Conservation (phyloP, 2,329 filamentous ascomycete species). For the Aspergillus ruber region DNA sequence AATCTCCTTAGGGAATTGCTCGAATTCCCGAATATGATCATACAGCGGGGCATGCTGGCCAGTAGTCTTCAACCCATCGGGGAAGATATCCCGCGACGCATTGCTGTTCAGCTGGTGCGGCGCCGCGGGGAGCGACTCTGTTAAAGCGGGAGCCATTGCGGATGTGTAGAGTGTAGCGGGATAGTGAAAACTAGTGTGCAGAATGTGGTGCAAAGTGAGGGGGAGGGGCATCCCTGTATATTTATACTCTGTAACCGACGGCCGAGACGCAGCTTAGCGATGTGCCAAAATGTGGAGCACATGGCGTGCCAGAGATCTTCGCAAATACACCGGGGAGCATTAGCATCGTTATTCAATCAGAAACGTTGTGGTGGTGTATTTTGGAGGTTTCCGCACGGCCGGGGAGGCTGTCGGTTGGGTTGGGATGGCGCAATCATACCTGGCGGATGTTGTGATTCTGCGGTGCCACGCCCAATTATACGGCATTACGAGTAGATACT, state of each 20-base stretch:
- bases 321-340: neutral
- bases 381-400: neutral
- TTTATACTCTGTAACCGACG: neutral
- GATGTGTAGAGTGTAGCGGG: neutral
- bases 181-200: neutral
- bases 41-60: slow-evolving; percentile 68
- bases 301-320: slow-evolving; percentile 24
- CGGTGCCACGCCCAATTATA: neutral
- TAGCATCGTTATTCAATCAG: neutral
- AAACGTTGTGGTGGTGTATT: neutral
- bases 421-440: slow-evolving; percentile 26
- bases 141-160: slow-evolving; percentile 24
- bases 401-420: slow-evolving; percentile 8
- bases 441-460: slow-evolving; percentile 19
- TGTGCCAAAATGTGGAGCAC: slow-evolving; percentile 20
- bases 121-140: slow-evolving; percentile 28
- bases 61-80: slow-evolving; percentile 60
- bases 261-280: neutral
- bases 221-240: neutral
- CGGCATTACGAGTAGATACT: neutral
- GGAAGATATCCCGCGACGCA: slow-evolving; percentile 48
- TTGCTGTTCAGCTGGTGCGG: slow-evolving; percentile 32
- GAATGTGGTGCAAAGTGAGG: neutral
- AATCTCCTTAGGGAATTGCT: slow-evolving; percentile 64
- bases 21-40: slow-evolving; percentile 59